Evolutionary conservation across 805 yeast genomes (phyloP).

Genomic region (Candida montana): DNA sequence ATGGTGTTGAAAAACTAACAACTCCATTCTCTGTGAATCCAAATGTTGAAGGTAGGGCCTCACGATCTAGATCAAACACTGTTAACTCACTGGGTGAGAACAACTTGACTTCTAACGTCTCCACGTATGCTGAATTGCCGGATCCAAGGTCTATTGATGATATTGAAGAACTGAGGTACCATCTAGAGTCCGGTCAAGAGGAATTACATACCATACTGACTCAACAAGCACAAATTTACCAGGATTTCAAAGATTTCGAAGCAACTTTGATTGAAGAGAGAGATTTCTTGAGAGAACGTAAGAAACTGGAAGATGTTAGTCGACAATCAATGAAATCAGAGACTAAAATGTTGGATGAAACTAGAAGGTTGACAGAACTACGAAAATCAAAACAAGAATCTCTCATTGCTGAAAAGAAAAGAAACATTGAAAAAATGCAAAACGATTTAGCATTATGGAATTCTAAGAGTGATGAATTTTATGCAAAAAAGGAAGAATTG

Average conservation of each 20-base stretch:
- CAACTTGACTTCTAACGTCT: slow-evolving; percentile 9
- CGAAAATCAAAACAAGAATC: slow-evolving; percentile 31
- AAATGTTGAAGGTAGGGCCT: slow-evolving; percentile 8
- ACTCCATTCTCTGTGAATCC: slow-evolving; percentile 17
- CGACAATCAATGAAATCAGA: slow-evolving; percentile 36
- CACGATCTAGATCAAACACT: slow-evolving; percentile 34
- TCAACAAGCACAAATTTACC: slow-evolving; percentile 28
- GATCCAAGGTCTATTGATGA: slow-evolving; percentile 29
- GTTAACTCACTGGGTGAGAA: slow-evolving; percentile 16
- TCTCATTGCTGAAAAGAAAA: slow-evolving; percentile 24
- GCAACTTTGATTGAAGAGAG: slow-evolving; percentile 28
- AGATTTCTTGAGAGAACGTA: slow-evolving; percentile 34
- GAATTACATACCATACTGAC: slow-evolving; percentile 32
- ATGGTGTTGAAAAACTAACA: slow-evolving; percentile 23
- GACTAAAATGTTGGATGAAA: slow-evolving; percentile 37
- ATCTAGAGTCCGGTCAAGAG: slow-evolving; percentile 37
- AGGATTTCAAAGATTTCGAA: slow-evolving; percentile 37
- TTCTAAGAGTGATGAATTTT: slow-evolving; percentile 22
- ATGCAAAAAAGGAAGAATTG: slow-evolving; percentile 12
- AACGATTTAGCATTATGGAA: slow-evolving; percentile 32
- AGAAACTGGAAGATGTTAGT: slow-evolving; percentile 36
- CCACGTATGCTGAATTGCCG: slow-evolving; percentile 13
- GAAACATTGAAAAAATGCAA: slow-evolving; percentile 30
- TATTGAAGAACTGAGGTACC: slow-evolving; percentile 37
- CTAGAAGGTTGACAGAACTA: slow-evolving; percentile 31